These are phyloP conservation scores for Zygotorulaspora mrakii DNA, from an alignment of 1,139 yeast species.

Conservation along the genomic window DNA sequence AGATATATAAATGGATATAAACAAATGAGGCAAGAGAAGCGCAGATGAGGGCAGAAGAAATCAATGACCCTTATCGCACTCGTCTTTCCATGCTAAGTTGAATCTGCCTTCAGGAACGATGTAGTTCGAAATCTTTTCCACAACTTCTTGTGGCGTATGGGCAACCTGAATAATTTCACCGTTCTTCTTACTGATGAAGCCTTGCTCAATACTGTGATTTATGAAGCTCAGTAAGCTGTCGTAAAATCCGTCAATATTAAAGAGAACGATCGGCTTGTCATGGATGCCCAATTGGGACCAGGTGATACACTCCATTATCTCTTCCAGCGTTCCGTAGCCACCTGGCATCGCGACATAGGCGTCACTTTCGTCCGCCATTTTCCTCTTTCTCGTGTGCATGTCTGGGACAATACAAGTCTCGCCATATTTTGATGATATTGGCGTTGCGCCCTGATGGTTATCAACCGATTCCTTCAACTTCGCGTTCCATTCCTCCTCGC, in stretches of 20 bases:
- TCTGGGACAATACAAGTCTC: conserved; percentile 77
- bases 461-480: conserved; percentile 44
- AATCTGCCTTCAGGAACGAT: conserved; percentile 71
- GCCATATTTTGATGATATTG: conserved; percentile 68
- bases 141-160: conserved; percentile 59
- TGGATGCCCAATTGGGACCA: conserved; percentile 91
- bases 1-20: too few relatives aligned
- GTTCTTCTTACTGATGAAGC: conserved; percentile 66
- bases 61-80: too few relatives aligned
- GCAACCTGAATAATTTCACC: conserved; percentile 70
- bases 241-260: conserved; percentile 77
- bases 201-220: conserved; percentile 51
- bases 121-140: conserved; percentile 58
- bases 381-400: conserved; percentile 84
- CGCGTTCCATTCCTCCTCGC: conserved; percentile 42
- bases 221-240: conserved; percentile 64
- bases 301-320: conserved; percentile 82
- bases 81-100: conserved; percentile 64
- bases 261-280: conserved; percentile 70
- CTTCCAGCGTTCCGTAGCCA: conserved; percentile 89
- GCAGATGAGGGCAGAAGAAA: too few relatives aligned
- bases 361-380: conserved; percentile 85
- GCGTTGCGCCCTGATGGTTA: conserved; percentile 56
- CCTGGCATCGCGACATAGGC: conserved; percentile 91
- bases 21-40: too few relatives aligned